Evolutionary conservation across 2,329 filamentous ascomycete species (phyloP), one percentile per base, ranked within the genome.

Genomic region (Zasmidium citrigriseum): DNA sequence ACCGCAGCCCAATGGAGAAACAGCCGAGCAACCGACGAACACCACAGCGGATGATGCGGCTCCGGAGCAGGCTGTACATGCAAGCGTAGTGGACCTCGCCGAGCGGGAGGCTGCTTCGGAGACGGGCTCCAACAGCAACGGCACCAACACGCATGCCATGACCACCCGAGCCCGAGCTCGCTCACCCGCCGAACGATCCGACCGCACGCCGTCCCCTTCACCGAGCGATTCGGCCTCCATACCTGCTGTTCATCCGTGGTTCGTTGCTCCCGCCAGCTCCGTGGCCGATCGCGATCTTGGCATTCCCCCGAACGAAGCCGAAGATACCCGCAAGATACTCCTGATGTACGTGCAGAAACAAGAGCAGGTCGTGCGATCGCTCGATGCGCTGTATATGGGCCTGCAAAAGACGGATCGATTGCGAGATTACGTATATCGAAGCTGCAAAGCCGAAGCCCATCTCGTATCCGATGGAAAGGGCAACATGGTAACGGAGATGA

Each of bases 301-400:
- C 1, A 82, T 96, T 2, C 89, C 90, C 0, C 80, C 86, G 18
- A 76, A 80, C 23, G 90, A 95, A 75, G 91, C 91, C 1, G 89
- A 93, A 64, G 89, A 95, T 59, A 86, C 90, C 46, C 86, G 90
- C 58, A 83, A 88, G 57, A 76, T 92, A 18, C 80, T 95, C 50
- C 83, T 91, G 64, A 77, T 90, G 11, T 93, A 91, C 71, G 86
- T 93, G 23, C 90, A 93, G 68, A 93, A 93, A 73, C 90, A 95
- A 70, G 90, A 95, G 68, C 90, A 95, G 72, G 86, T 93, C 1
- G 88, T 89, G 56, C 86, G 90, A 3, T 87, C 89, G 7, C 83
- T 87, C 1, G 82, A 84, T 56, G 83, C 82, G 59, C 78, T 95
- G 50, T 87, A 90, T 61, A 80, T 86, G 52, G 89, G 90, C 1